These are phyloP conservation scores for Claviceps pazoutovae DNA, from an alignment of 2,329 filamentous ascomycete species.

Conservation along the genomic window DNA sequence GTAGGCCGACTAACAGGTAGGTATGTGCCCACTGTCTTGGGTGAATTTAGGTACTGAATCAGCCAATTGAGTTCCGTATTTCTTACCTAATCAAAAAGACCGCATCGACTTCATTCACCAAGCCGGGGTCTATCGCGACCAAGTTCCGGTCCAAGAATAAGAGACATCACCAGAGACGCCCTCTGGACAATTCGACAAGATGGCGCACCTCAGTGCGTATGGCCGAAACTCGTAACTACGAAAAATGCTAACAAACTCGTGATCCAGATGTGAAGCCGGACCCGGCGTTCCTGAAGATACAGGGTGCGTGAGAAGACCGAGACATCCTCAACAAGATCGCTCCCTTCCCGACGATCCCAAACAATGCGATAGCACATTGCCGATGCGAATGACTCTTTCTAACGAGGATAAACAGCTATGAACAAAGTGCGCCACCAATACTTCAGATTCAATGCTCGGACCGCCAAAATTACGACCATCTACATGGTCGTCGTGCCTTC, in stretches of 20 bases:
- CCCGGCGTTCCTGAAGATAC: slow-evolving; percentile 27
- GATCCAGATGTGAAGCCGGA: slow-evolving; percentile 26
- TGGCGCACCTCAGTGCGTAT: slow-evolving; percentile 26
- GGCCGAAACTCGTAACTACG: neutral
- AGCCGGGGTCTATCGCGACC: slow-evolving; percentile 7
- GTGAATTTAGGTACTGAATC: too few relatives aligned
- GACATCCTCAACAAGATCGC: neutral
- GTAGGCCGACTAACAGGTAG: too few relatives aligned
- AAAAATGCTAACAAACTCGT: slow-evolving; percentile 13
- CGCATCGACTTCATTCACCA: neutral
- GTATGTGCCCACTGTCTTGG: too few relatives aligned
- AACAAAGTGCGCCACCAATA: slow-evolving; percentile 75
- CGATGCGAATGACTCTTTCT: slow-evolving; percentile 6
- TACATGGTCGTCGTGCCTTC: slow-evolving; percentile 63
- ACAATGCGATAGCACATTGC: neutral
- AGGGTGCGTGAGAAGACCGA: slow-evolving; percentile 18
- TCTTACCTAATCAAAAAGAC: slow-evolving; percentile 5
- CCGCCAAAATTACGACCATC: slow-evolving; percentile 63
- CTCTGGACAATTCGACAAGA: slow-evolving; percentile 15
- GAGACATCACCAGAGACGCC: slow-evolving; percentile 12
- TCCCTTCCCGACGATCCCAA: neutral
- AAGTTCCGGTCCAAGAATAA: slow-evolving; percentile 6
- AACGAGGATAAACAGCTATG: slow-evolving; percentile 48
- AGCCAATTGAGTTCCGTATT: neutral
- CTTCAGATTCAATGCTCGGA: slow-evolving; percentile 85